Evolutionary conservation across 164 flowering plant species (phyloP).

Genomic region (Stephania yunnanensis): DNA sequence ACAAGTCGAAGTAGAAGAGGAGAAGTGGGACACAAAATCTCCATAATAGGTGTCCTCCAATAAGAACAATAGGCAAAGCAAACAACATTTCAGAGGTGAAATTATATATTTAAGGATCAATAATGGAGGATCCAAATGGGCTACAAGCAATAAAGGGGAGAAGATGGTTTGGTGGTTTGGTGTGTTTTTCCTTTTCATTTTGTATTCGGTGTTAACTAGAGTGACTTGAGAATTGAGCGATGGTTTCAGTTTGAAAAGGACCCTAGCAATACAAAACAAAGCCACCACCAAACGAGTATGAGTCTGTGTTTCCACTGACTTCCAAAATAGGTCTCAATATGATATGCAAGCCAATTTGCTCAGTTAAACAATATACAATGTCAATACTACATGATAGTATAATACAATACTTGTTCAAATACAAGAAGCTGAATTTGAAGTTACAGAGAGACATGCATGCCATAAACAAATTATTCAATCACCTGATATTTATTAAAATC

Average conservation of each 20-base stretch:
- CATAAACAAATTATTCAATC: constrained; percentile 4
- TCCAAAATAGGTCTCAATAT: neutral
- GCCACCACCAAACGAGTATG: neutral
- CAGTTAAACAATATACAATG: too few relatives aligned
- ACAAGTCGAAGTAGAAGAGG: constrained; percentile 14
- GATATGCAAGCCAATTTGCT: too few relatives aligned
- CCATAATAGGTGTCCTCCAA: constrained; percentile 28
- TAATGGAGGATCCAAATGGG: neutral
- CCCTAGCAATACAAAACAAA: neutral
- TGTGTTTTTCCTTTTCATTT: neutral
- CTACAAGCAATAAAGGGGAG: neutral
- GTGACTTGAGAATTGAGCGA: neutral
- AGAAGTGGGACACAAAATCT: constrained; percentile 31
- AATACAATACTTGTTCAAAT: too few relatives aligned
- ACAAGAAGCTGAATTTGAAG: too few relatives aligned
- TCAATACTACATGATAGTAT: too few relatives aligned
- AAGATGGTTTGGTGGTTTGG: neutral
- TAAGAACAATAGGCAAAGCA: neutral
- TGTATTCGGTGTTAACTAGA: neutral
- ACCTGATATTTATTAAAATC: neutral
- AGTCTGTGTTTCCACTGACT: neutral
- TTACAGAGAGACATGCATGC: too few relatives aligned
- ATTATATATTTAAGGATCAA: neutral
- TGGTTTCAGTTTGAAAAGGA: neutral
- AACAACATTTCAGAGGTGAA: neutral